phyloP scores from a whole-genome alignment of 2,329 filamentous ascomycete species.

The Venturia aucupariae region DNA sequence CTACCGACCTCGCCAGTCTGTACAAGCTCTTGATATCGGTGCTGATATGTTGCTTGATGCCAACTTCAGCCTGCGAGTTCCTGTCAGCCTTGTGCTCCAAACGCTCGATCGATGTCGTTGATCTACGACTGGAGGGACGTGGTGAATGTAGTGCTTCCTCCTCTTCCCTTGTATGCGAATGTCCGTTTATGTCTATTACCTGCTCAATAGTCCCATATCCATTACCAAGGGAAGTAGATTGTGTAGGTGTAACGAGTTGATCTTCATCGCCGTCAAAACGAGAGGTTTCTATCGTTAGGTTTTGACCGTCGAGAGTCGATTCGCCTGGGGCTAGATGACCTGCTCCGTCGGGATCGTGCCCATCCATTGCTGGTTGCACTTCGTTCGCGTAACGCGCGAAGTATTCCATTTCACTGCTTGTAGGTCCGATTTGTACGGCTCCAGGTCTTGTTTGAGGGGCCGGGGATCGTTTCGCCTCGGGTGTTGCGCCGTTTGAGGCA shows the following conservation, averaged over 20 bases:
- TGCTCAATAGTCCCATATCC: background rate
- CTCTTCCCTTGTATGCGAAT: background rate
- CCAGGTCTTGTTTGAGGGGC: conserved; percentile 35
- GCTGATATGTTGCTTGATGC: conserved; percentile 69
- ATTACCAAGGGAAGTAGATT: background rate
- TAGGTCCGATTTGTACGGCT: conserved; percentile 22
- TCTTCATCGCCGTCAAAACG: background rate
- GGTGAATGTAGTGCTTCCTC: conserved; percentile 26
- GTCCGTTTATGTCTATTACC: background rate
- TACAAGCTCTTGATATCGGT: conserved; percentile 70
- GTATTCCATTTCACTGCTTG: conserved; percentile 56
- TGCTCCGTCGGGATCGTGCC: conserved; percentile 70
- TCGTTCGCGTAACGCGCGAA: conserved; percentile 64
- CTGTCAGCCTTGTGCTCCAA: conserved; percentile 47
- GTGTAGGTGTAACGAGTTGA: background rate
- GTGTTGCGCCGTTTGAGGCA: conserved; percentile 52
- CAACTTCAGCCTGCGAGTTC: conserved; percentile 58
- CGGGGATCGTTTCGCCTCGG: conserved; percentile 51
- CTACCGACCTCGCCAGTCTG: conserved; percentile 57
- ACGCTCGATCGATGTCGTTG: conserved; percentile 45
- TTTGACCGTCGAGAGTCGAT: conserved; percentile 43
- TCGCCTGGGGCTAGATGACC: conserved; percentile 34
- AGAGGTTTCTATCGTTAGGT: background rate
- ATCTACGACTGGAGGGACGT: conserved; percentile 38
- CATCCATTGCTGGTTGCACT: conserved; percentile 73